phyloP scores from a whole-genome alignment of 2,329 filamentous ascomycete species.

The Calonectria ilicicola region DNA sequence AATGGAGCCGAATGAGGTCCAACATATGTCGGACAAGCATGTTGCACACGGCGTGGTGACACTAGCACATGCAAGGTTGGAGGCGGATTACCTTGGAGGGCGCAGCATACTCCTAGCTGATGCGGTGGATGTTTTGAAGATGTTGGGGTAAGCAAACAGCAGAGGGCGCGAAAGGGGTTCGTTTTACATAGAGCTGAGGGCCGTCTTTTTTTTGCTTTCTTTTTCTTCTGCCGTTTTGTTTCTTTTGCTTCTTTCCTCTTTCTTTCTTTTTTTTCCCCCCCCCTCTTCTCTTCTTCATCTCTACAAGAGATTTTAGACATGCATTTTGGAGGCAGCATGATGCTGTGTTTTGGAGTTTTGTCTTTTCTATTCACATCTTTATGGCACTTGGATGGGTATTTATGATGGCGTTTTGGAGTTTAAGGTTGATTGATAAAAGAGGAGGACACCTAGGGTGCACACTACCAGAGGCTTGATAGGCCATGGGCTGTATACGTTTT shows the following conservation, averaged over 20 bases:
- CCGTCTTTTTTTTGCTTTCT: neutral
- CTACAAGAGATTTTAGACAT: neutral
- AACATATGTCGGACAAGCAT: conserved; percentile 52
- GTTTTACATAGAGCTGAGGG: conserved; percentile 10
- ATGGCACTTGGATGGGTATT: conserved; percentile 16
- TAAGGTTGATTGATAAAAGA: conserved; percentile 28
- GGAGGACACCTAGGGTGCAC: neutral
- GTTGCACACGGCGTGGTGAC: conserved; percentile 61
- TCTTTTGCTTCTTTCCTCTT: neutral
- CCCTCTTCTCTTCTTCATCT: neutral
- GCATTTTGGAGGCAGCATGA: neutral
- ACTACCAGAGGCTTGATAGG: neutral
- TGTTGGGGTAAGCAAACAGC: conserved; percentile 59
- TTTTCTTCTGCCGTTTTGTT: too few relatives aligned
- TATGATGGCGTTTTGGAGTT: conserved; percentile 20
- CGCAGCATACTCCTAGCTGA: conserved; percentile 65
- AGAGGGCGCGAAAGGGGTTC: conserved; percentile 42
- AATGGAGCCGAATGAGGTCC: conserved; percentile 53
- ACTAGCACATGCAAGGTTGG: conserved; percentile 60
- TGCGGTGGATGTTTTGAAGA: conserved; percentile 63
- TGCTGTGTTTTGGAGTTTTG: conserved; percentile 2
- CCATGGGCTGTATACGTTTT: neutral
- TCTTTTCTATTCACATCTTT: neutral
- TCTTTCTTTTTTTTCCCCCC: too few relatives aligned
- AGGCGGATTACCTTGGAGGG: conserved; percentile 61